A percentile compares a stretch with the other conserved stretches of the same genome.
Conservation (phyloP, 2,329 filamentous ascomycete genomes). For the Ceratocystis variospora region DNA sequence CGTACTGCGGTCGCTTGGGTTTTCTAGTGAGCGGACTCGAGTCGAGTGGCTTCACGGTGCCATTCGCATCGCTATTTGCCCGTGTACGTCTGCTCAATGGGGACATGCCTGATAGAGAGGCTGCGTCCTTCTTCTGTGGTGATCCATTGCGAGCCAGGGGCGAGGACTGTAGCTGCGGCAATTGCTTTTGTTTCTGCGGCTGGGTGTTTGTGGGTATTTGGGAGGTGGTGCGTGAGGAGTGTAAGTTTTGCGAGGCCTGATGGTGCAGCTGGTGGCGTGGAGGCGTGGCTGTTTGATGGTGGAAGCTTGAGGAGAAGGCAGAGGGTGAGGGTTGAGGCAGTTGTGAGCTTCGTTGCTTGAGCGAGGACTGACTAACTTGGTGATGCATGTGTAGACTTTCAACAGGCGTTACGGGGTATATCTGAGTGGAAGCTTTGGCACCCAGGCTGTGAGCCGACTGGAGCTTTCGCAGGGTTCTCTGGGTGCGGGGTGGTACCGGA, state of each 20-base stretch:
- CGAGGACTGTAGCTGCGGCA: slow-evolving; percentile 11
- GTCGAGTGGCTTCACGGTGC: slow-evolving; percentile 7
- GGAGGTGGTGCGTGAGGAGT: background rate
- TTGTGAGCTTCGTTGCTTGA: slow-evolving; percentile 6
- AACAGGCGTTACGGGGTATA: slow-evolving; percentile 27
- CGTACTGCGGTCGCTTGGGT: slow-evolving; percentile 29
- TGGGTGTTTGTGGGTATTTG: background rate
- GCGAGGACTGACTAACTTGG: slow-evolving; percentile 24
- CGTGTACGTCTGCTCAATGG: slow-evolving; percentile 40
- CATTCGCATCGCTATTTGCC: slow-evolving; percentile 59
- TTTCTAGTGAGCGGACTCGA: background rate
- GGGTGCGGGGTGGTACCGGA: slow-evolving; percentile 49
- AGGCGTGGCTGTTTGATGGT: slow-evolving; percentile 9
- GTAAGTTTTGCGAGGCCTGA: slow-evolving; percentile 12
- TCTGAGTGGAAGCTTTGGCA: slow-evolving; percentile 36
- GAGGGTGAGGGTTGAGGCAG: slow-evolving; percentile 19
- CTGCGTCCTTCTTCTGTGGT: slow-evolving; percentile 26
- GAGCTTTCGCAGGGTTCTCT: slow-evolving; percentile 55
- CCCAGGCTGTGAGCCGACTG: slow-evolving; percentile 62
- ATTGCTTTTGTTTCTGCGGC: background rate
- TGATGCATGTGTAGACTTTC: slow-evolving; percentile 36
- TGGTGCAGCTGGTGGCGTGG: slow-evolving; percentile 14
- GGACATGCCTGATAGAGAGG: slow-evolving; percentile 24
- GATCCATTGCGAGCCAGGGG: slow-evolving; percentile 25
- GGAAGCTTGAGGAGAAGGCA: background rate